A percentile compares a stretch with the other conserved stretches of the same genome.
Conservation (phyloP, 2,329 filamentous ascomycete species). For the Claviceps citrina region DNA sequence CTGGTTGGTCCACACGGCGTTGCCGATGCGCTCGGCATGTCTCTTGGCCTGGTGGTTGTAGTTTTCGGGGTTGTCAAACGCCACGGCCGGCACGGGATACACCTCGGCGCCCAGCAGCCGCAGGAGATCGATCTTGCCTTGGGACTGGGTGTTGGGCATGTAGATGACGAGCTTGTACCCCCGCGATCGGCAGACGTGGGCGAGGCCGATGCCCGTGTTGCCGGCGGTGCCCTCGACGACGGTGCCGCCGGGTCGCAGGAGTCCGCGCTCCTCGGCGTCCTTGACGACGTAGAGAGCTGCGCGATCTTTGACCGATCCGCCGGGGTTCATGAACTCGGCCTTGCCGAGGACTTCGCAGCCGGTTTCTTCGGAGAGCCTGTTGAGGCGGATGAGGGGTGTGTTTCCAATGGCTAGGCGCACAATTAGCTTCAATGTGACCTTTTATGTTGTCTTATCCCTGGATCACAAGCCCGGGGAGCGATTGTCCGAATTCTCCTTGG, state of each 20-base stretch:
- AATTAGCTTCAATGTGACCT: background rate
- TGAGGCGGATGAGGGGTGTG: conserved; percentile 83
- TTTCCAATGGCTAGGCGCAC: conserved; percentile 69
- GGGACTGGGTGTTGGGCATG: conserved; percentile 98
- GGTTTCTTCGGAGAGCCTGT: conserved; percentile 74
- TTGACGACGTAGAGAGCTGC: conserved; percentile 88
- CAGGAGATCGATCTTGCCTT: conserved; percentile 91
- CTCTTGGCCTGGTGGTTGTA: conserved; percentile 93
- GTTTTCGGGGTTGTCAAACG: conserved; percentile 88
- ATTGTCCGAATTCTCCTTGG: too few species aligned
- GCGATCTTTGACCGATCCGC: conserved; percentile 89
- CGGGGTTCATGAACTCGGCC: conserved; percentile 97
- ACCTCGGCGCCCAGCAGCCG: conserved; percentile 87
- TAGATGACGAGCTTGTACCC: conserved; percentile 96
- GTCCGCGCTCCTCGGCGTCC: conserved; percentile 78
- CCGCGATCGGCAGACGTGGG: conserved; percentile 82
- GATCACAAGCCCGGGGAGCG: background rate
- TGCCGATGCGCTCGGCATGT: conserved; percentile 73
- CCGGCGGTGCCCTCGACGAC: conserved; percentile 95
- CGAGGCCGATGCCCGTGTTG: conserved; percentile 94
- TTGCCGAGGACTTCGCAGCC: conserved; percentile 92
- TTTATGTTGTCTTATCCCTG: background rate
- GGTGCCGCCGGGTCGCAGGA: conserved; percentile 72
- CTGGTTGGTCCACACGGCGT: conserved; percentile 97
- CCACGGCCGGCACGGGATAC: conserved; percentile 85